phyloP scores from a whole-genome alignment of 108 stramenopile genomes.

The Conticribra guillardii region DNA sequence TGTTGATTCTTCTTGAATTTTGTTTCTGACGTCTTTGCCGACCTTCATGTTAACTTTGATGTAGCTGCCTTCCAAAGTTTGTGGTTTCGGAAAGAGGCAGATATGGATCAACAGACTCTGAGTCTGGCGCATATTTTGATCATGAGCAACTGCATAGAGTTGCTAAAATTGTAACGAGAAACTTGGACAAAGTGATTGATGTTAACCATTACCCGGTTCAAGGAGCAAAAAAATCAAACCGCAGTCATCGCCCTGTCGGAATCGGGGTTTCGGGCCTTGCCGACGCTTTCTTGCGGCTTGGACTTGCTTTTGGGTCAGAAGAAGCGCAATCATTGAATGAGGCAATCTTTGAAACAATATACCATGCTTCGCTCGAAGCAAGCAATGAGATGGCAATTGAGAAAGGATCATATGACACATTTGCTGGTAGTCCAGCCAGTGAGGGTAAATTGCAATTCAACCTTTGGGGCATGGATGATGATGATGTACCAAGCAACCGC shows the following conservation, averaged over 20 bases:
- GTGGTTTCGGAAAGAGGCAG: constrained; percentile 75
- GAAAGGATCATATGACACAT: constrained; percentile 89
- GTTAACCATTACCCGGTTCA: constrained; percentile 91
- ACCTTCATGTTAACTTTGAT: constrained; percentile 6
- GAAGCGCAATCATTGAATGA: constrained; percentile 89
- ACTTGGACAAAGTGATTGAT: constrained; percentile 96
- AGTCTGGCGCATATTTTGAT: constrained; percentile 83
- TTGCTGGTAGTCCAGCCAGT: constrained; percentile 90
- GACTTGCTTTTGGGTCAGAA: constrained; percentile 89
- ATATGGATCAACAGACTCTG: constrained; percentile 76
- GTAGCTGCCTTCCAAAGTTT: constrained; percentile 79
- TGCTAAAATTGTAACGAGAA: constrained; percentile 89
- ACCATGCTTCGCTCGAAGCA: constrained; percentile 93
- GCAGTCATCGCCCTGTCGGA: constrained; percentile 94
- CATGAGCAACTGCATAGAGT: constrained; percentile 85
- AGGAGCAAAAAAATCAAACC: constrained; percentile 88
- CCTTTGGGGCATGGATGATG: constrained; percentile 86
- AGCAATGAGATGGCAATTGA: constrained; percentile 89
- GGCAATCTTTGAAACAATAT: constrained; percentile 97
- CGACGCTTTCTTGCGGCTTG: constrained; percentile 92
- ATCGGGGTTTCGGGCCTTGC: constrained; percentile 97
- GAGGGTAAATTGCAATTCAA: constrained; percentile 92
- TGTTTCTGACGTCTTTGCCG: no score
- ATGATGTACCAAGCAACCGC: constrained; percentile 63
- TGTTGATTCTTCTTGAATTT: no score